Evolutionary conservation across 345 rosid species (phyloP).

Genomic region (Populus alba): DNA sequence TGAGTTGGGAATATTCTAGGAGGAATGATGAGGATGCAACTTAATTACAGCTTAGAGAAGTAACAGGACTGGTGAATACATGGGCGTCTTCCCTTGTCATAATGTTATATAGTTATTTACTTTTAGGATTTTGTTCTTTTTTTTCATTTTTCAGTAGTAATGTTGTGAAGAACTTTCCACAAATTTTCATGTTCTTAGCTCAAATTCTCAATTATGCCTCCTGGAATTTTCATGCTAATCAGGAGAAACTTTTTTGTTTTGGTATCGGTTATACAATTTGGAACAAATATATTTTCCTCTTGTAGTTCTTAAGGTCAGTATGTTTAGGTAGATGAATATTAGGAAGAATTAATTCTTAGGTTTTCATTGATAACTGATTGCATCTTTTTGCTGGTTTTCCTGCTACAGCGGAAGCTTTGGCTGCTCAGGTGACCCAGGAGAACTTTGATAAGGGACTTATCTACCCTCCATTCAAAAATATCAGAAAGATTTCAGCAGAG

Average conservation of each 20-base stretch:
- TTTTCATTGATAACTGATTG: neutral
- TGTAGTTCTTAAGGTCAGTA: neutral
- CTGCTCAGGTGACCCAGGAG: conserved; percentile 69
- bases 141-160: too few species aligned
- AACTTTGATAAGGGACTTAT: conserved; percentile 78
- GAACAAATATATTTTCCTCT: neutral
- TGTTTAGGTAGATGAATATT: neutral
- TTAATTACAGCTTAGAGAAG: too few species aligned
- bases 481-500: conserved; percentile 88
- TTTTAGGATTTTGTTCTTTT: neutral
- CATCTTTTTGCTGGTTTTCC: conserved; percentile 3
- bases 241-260: too few species aligned
- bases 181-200: too few species aligned
- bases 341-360: neutral
- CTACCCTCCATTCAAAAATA: conserved; percentile 78
- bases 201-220: too few species aligned
- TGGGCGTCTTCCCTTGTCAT: too few species aligned
- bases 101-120: neutral
- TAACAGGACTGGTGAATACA: too few species aligned
- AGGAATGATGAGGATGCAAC: neutral
- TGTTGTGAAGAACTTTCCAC: too few species aligned
- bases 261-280: too few species aligned
- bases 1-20: neutral
- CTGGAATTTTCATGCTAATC: too few species aligned
- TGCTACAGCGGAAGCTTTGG: conserved; percentile 81